A percentile compares a stretch with the other conserved stretches of the same genome.
Evolutionary conservation across 2,329 filamentous ascomycete genomes (phyloP).

Genomic region (Aciculosporium take): DNA sequence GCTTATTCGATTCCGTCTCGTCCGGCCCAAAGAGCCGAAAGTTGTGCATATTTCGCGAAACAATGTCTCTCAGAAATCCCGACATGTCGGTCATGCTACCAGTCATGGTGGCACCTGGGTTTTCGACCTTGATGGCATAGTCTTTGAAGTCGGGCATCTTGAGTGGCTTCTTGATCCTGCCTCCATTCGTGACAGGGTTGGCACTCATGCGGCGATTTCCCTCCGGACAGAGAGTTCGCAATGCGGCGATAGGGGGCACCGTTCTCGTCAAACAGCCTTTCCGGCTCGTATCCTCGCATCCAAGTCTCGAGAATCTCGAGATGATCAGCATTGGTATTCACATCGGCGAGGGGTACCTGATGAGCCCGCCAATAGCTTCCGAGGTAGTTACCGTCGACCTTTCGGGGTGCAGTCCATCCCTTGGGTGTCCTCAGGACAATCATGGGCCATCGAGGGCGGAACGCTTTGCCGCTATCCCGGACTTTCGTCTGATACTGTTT

Average conservation of each 20-base stretch:
- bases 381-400: conserved; percentile 55
- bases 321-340: conserved; percentile 48
- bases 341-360: conserved; percentile 62
- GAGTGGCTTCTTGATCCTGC: conserved; percentile 50
- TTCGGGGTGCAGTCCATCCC: conserved; percentile 64
- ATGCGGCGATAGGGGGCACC: conserved; percentile 48
- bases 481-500: conserved; percentile 54
- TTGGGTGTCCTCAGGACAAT: conserved; percentile 64
- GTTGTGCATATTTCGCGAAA: conserved; percentile 47
- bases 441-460: conserved; percentile 66
- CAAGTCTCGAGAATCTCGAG: conserved; percentile 57
- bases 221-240: conserved; percentile 49
- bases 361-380: conserved; percentile 70
- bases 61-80: conserved; percentile 51
- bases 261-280: conserved; percentile 51
- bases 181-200: conserved; percentile 63
- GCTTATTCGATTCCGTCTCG: conserved; percentile 72
- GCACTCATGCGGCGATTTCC: conserved; percentile 61
- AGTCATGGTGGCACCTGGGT: conserved; percentile 39
- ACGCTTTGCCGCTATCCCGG: conserved; percentile 52
- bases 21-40: conserved; percentile 70
- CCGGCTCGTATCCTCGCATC: conserved; percentile 65
- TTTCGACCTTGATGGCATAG: conserved; percentile 49
- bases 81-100: conserved; percentile 60
- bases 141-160: conserved; percentile 55